Conservation (phyloP, 345 rosid genomes). For the Citrus maxima region DNA sequence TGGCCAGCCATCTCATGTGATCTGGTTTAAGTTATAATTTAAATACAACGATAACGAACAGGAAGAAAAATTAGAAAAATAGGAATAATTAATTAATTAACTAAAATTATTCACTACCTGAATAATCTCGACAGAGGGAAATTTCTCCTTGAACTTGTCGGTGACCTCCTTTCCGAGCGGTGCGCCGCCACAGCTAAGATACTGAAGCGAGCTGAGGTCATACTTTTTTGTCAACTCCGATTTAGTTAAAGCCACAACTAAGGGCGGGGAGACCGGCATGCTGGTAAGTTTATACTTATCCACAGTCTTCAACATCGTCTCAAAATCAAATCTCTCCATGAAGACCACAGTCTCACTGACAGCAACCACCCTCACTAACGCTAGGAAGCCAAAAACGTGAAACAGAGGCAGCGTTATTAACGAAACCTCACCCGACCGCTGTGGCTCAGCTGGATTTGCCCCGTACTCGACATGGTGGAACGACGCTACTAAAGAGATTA, state of each 20-base stretch:
- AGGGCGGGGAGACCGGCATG: constrained; percentile 80
- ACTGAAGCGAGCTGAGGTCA: constrained; percentile 57
- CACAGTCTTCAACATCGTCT: constrained; percentile 42
- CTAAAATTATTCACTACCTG: constrained; percentile 36
- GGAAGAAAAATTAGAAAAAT: no score
- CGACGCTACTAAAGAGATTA: constrained; percentile 53
- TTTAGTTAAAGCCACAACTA: constrained; percentile 39
- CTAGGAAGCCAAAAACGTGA: constrained; percentile 47
- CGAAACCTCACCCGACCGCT: constrained; percentile 19
- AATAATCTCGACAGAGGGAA: constrained; percentile 53
- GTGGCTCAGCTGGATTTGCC: no score
- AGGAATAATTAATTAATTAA: no score
- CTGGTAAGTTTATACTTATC: constrained; percentile 55
- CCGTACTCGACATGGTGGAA: neutral
- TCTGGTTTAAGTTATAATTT: no score
- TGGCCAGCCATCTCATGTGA: no score
- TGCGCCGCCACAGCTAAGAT: constrained; percentile 72
- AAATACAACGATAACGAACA: no score
- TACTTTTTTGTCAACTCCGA: constrained; percentile 61
- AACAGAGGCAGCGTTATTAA: constrained; percentile 40
- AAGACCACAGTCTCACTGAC: constrained; percentile 41
- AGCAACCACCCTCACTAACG: constrained; percentile 38
- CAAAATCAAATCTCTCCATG: constrained; percentile 46
- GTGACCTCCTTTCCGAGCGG: constrained; percentile 70
- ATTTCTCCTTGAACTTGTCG: constrained; percentile 59